Base-by-base conservation (phyloP, 208 protist genomes). In the Leishmania tropica region DNA sequence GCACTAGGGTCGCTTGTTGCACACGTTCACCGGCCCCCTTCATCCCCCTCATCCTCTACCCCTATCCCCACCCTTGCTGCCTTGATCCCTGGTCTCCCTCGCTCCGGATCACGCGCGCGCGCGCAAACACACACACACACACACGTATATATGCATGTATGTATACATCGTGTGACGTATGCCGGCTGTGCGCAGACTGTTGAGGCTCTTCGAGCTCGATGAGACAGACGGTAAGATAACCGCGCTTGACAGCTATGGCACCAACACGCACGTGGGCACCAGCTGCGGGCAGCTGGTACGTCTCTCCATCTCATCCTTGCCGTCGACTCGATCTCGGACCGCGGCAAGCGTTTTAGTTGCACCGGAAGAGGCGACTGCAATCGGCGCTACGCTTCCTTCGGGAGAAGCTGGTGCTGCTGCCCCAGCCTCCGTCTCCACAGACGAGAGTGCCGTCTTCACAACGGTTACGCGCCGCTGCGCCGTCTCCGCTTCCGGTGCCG, bases 191-290 rank as follows among this genome's bases (percentile, higher is more conserved):
- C 80, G 84, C 51, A 89, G 88, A 48, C 51, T 96, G 19, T 75
- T 91, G 76, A 88, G 90, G 58, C 87, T 97, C 11, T 92, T 84
- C 78, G 88, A 90, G 56, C 75, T 96, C 28, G 81, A 90, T 15
- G 70, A 83, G 35, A 81, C 89, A 40, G 67, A 94, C 73, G 94
- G 93, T 13, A 51, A 79, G 45, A 91, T 95, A 31, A 92, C 92
- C 8, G 89, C 94, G 2, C 89, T 97, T 67, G 93, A 96, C 73
- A 90, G 83, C 64, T 88, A 92, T 79, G 86, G 78, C 21, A 68
- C 62, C 45, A 83, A 91, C 37, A 72, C 95, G 31, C 93, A 94
- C 74, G 79, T 93, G 7, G 94, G 94, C 40, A 97, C 94, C 21
- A 85, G 87, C 48, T 68, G 75, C 24, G 94, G 94, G 17, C 83